Evolutionary conservation across 139 green algal species (phyloP).

Genomic region (Spirogloea muscicola): DNA sequence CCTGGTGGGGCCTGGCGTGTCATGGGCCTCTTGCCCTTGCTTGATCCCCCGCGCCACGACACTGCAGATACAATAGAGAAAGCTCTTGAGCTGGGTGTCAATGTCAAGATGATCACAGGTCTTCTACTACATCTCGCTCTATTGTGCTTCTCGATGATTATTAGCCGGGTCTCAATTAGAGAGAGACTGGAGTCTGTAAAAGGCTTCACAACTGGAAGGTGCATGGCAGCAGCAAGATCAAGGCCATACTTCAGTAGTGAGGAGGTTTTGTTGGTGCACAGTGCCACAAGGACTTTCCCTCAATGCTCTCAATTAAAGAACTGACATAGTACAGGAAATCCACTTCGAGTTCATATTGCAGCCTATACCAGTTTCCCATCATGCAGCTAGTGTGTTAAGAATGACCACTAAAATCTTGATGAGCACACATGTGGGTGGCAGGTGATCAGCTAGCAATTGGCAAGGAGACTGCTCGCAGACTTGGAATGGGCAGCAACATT

Average conservation of each 20-base stretch:
- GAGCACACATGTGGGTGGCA: conserved; percentile 18
- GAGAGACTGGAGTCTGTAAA: too few species aligned
- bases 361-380: not conserved
- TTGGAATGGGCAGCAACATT: conserved; percentile 81
- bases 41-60: conserved; percentile 77
- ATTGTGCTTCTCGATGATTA: not conserved
- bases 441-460: conserved; percentile 77
- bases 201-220: too few species aligned
- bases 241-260: not conserved
- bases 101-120: conserved; percentile 56
- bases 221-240: not conserved
- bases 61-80: conserved; percentile 75
- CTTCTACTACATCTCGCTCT: not conserved
- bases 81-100: conserved; percentile 69
- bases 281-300: not conserved
- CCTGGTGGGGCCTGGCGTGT: conserved; percentile 49
- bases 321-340: not conserved
- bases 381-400: not conserved
- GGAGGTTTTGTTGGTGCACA: conserved; percentile 1
- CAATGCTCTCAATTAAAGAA: not conserved
- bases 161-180: too few species aligned
- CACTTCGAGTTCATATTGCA: not conserved
- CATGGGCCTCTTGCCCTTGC: conserved; percentile 75
- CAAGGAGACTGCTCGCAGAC: conserved; percentile 72
- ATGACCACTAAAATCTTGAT: conserved; percentile 3